A percentile compares a stretch with the other conserved stretches of the same genome.
Conservation (phyloP, 306 rosid species). For the Betula pendula region DNA sequence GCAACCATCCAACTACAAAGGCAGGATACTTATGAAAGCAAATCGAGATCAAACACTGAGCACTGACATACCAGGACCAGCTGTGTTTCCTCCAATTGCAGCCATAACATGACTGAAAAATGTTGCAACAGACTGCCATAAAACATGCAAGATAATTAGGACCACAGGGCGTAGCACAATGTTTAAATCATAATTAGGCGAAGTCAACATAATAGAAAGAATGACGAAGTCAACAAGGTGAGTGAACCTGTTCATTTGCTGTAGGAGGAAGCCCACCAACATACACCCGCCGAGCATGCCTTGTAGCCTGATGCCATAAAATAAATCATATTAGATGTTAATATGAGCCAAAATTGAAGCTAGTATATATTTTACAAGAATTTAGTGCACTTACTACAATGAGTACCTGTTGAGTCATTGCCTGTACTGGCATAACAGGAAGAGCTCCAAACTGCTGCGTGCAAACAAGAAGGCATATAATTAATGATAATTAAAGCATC, state of each 20-base stretch:
- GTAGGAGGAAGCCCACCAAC: conserved; percentile 99
- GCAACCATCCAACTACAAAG: background rate
- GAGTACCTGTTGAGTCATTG: conserved; percentile 97
- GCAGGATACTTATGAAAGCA: background rate
- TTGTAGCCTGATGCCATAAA: conserved; percentile 67
- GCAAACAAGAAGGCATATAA: conserved; percentile 29
- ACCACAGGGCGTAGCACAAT: conserved; percentile 5
- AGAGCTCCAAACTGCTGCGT: conserved; percentile 76
- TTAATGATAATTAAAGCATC: background rate
- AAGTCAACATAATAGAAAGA: background rate
- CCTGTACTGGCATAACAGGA: conserved; percentile 99
- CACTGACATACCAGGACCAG: conserved; percentile 76
- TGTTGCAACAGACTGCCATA: conserved; percentile 93
- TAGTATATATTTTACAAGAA: background rate
- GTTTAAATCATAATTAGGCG: conserved; percentile 2
- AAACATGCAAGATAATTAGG: conserved; percentile 5
- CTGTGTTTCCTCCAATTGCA: conserved; percentile 96
- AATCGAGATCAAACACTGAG: background rate
- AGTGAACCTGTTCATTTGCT: conserved; percentile 88
- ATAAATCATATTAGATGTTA: background rate
- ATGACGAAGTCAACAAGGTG: background rate
- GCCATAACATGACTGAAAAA: conserved; percentile 98
- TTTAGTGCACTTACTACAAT: background rate
- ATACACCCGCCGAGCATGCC: conserved; percentile 97
- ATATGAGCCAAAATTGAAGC: conserved; percentile 3